phyloP scores from a whole-genome alignment of 2,329 filamentous ascomycete species.

The Trichophyton benhamiae region DNA sequence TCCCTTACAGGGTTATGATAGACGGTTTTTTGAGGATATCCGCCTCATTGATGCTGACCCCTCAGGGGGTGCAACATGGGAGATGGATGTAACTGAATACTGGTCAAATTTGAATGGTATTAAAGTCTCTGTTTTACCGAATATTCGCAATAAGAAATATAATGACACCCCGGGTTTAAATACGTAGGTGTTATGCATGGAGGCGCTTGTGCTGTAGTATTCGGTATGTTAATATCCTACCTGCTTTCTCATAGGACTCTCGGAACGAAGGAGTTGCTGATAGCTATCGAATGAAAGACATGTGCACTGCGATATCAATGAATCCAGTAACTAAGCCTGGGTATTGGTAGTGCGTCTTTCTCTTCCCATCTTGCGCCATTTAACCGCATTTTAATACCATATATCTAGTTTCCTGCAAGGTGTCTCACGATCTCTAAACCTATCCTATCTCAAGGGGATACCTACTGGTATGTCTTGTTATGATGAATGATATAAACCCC shows the following conservation, averaged over 20 bases:
- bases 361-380: neutral
- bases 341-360: constrained; percentile 35
- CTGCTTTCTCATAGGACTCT: neutral
- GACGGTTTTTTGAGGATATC: constrained; percentile 16
- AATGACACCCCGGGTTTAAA: neutral
- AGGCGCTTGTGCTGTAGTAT: constrained; percentile 59
- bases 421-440: constrained; percentile 39
- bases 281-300: constrained; percentile 26
- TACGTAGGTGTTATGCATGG: constrained; percentile 19
- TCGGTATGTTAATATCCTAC: constrained; percentile 38
- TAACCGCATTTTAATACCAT: neutral
- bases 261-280: neutral
- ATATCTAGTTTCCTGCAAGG: constrained; percentile 35
- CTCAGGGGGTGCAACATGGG: constrained; percentile 16
- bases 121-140: neutral
- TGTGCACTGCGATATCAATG: constrained; percentile 40
- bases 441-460: constrained; percentile 41
- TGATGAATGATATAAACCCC: neutral
- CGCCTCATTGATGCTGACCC: constrained; percentile 18
- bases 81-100: constrained; percentile 16
- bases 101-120: constrained; percentile 20
- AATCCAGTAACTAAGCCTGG: constrained; percentile 38
- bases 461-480: constrained; percentile 30
- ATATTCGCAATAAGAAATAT: neutral
- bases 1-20: constrained; percentile 17